Percentiles rank a stretch among this genome's conserved stretches.
These are phyloP conservation scores for Hermanozyma aechmeae DNA, from an alignment of 805 yeast species.

Conservation along the genomic window DNA sequence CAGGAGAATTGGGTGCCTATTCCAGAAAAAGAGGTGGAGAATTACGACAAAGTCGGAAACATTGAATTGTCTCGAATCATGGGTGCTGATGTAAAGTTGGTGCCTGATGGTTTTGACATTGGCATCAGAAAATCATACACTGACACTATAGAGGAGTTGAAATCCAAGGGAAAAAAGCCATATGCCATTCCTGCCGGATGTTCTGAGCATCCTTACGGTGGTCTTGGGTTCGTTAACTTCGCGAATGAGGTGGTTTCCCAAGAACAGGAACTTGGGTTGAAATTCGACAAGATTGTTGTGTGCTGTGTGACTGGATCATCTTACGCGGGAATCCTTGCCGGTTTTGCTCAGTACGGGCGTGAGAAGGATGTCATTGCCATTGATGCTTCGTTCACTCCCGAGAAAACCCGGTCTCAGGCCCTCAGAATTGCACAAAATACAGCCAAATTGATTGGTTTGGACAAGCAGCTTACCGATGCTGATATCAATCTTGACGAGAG, in stretches of 20 bases:
- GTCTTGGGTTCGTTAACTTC: constrained; percentile 2
- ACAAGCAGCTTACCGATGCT: constrained; percentile 1
- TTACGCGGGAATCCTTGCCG: constrained; percentile 2
- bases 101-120: constrained; percentile 3
- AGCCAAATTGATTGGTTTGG: constrained; percentile 2
- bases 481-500: constrained; percentile 1
- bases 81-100: constrained; percentile 4
- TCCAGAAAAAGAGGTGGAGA: constrained; percentile 1
- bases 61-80: constrained; percentile 3
- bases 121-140: constrained; percentile 3
- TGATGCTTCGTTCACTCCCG: constrained; percentile 3
- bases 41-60: constrained; percentile 3
- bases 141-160: constrained; percentile 1
- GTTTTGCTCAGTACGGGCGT: constrained; percentile 2
- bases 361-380: constrained; percentile 3
- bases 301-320: constrained; percentile 3
- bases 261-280: constrained; percentile 2
- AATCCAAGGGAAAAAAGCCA: constrained; percentile 3
- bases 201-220: constrained; percentile 3
- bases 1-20: constrained; percentile 3
- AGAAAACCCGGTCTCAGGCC: constrained; percentile 1
- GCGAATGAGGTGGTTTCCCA: constrained; percentile 3
- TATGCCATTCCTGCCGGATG: constrained; percentile 4
- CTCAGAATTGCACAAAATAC: constrained; percentile 3
- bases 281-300: constrained; percentile 2